Conservation (phyloP, 257 asterid genomes). For the Nicotiana paniculata region DNA sequence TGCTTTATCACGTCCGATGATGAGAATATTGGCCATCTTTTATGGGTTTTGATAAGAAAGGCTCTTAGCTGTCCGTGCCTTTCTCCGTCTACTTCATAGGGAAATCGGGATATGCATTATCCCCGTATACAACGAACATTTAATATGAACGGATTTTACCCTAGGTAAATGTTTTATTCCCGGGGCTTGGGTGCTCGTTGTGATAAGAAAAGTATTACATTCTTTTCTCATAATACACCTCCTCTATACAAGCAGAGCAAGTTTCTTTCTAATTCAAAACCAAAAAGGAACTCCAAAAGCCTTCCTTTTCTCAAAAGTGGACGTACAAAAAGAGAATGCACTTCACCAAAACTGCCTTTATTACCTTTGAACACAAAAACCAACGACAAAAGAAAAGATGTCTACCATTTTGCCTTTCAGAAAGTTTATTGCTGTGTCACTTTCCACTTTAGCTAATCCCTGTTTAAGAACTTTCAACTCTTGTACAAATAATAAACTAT, state of each 20-base stretch:
- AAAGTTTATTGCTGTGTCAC: not conserved
- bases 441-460: not conserved
- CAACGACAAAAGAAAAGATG: not conserved
- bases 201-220: not conserved
- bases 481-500: no score
- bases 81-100: no score
- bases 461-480: no score
- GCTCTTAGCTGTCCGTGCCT: no score
- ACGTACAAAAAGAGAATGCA: not conserved
- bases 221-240: not conserved
- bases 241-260: not conserved
- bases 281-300: conserved; percentile 1
- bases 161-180: not conserved
- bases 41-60: no score
- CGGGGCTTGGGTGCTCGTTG: not conserved
- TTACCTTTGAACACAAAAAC: not conserved
- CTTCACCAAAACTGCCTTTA: not conserved
- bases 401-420: not conserved
- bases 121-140: no score
- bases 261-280: not conserved
- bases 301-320: not conserved
- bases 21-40: no score
- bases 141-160: no score
- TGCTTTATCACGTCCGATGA: no score
- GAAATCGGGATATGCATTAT: no score